phyloP scores from a whole-genome alignment of 805 yeast genomes.

The Wickerhamiella siamensis region DNA sequence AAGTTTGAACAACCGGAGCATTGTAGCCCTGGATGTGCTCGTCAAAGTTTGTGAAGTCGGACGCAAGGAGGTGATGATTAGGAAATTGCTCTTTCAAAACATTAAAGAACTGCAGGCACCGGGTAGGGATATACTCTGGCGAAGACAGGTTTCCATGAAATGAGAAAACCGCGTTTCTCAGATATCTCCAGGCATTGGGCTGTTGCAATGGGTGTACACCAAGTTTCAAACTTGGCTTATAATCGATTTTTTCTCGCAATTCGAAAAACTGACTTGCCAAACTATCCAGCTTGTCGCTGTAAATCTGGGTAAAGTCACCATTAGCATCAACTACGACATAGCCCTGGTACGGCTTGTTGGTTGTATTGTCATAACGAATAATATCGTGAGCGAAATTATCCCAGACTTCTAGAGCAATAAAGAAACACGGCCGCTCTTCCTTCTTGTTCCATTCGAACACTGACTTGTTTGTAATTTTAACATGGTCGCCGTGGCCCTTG shows the following conservation, averaged over 20 bases:
- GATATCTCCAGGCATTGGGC: constrained; percentile 29
- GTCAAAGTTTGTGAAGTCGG: constrained; percentile 45
- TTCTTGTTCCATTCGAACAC: constrained; percentile 56
- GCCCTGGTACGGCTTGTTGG: constrained; percentile 62
- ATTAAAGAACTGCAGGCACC: constrained; percentile 49
- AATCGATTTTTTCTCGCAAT: constrained; percentile 31
- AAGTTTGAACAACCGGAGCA: constrained; percentile 71
- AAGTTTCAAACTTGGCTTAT: constrained; percentile 20
- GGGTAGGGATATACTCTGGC: constrained; percentile 73
- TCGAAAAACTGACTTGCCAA: constrained; percentile 39
- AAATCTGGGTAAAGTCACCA: constrained; percentile 66
- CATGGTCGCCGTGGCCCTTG: constrained; percentile 38
- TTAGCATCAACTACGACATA: constrained; percentile 56
- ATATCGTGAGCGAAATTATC: constrained; percentile 78
- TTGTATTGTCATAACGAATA: constrained; percentile 53
- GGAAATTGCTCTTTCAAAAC: constrained; percentile 55
- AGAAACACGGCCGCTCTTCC: constrained; percentile 54
- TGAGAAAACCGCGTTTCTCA: constrained; percentile 44
- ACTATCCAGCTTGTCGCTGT: constrained; percentile 43
- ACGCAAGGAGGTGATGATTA: constrained; percentile 53
- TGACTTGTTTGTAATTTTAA: constrained; percentile 57
- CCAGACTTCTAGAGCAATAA: constrained; percentile 68
- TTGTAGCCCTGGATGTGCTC: constrained; percentile 38
- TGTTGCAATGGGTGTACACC: constrained; percentile 49
- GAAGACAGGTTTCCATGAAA: constrained; percentile 50